Conservation (phyloP, 1,139 yeast genomes). For the Lodderomyces theae region DNA sequence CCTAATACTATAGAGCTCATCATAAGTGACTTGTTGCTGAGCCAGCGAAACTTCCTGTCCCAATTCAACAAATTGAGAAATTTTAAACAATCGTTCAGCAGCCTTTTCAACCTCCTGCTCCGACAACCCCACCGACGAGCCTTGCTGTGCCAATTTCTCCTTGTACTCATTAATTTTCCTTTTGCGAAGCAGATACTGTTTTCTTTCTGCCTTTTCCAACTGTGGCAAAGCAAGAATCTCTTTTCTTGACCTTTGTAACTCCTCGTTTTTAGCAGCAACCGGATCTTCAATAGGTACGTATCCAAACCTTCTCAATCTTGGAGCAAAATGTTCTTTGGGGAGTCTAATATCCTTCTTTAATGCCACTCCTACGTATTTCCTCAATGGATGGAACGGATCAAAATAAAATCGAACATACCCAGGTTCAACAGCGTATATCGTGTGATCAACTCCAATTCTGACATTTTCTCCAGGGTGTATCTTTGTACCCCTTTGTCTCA, state of each 20-base stretch:
- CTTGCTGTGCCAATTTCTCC: constrained; percentile 12
- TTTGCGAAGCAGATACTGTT: constrained; percentile 29
- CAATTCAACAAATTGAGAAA: constrained; percentile 27
- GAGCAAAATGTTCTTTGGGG: constrained; percentile 88
- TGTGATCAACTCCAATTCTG: constrained; percentile 91
- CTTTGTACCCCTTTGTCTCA: constrained; percentile 96
- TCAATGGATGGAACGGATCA: constrained; percentile 96
- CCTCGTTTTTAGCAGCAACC: constrained; percentile 55
- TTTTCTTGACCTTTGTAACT: constrained; percentile 56
- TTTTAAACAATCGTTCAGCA: constrained; percentile 49
- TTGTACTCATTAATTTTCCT: constrained; percentile 19
- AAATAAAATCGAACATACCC: constrained; percentile 88
- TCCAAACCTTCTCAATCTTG: constrained; percentile 84
- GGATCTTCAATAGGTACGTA: constrained; percentile 52
- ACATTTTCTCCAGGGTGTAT: constrained; percentile 94
- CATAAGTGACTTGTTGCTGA: constrained; percentile 52
- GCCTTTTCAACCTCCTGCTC: constrained; percentile 39
- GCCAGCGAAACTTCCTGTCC: constrained; percentile 51
- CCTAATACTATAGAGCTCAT: constrained; percentile 46
- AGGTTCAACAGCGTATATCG: constrained; percentile 86
- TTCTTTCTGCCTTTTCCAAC: constrained; percentile 32
- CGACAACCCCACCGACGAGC: constrained; percentile 25
- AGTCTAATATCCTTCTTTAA: constrained; percentile 59
- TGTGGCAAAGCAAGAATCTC: constrained; percentile 57
- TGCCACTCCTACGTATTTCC: constrained; percentile 89